Evolutionary conservation across 306 rosid species (phyloP).

Genomic region (Begonia fuchsioides): DNA sequence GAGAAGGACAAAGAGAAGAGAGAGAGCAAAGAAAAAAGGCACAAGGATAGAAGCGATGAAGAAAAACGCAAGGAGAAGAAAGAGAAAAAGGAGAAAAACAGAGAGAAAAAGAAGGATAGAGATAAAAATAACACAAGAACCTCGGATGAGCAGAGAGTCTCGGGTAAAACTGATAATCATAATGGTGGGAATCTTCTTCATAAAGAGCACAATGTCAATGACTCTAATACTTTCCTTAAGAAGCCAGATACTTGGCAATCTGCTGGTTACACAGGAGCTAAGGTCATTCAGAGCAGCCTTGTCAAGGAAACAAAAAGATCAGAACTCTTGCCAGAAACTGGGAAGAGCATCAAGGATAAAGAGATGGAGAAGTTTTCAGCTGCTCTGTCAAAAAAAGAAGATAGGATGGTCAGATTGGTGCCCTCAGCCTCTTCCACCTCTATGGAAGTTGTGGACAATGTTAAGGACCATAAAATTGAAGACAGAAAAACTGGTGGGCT

Average conservation of each 20-base stretch:
- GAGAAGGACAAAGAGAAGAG: constrained; percentile 58
- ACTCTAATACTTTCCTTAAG: constrained; percentile 18
- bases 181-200: constrained; percentile 25
- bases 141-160: constrained; percentile 40
- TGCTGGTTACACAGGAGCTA: constrained; percentile 39
- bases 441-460: constrained; percentile 30
- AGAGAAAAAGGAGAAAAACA: constrained; percentile 59
- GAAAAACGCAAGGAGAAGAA: constrained; percentile 53
- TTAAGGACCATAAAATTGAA: constrained; percentile 31
- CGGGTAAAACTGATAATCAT: constrained; percentile 24
- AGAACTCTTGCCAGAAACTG: constrained; percentile 41
- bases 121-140: constrained; percentile 30
- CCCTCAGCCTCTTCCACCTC: constrained; percentile 25
- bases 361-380: constrained; percentile 27
- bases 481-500: constrained; percentile 35
- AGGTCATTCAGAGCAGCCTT: constrained; percentile 27
- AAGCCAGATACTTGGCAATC: constrained; percentile 32
- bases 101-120: constrained; percentile 48
- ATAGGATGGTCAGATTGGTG: constrained; percentile 42
- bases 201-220: constrained; percentile 34
- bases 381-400: constrained; percentile 37
- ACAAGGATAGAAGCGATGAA: constrained; percentile 47
- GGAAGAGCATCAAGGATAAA: constrained; percentile 37
- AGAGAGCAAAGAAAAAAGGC: constrained; percentile 49
- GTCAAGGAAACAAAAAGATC: constrained; percentile 39